Evolutionary conservation across 495 filamentous ascomycete genomes (phyloP).

Genomic region (Evansstolkia leycettana): DNA sequence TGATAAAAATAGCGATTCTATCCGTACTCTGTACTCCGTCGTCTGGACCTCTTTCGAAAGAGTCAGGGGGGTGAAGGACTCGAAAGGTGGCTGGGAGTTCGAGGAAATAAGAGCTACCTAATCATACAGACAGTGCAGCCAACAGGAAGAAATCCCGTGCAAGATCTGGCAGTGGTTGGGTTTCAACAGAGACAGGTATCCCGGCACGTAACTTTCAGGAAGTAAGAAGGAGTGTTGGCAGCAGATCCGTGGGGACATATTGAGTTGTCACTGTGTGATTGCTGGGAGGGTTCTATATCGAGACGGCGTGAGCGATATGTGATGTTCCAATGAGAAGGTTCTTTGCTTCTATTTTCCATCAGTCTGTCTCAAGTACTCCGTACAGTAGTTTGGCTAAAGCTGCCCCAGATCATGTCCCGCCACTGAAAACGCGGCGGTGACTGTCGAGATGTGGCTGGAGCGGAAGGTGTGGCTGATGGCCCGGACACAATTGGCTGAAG

Average conservation of each 20-base stretch:
- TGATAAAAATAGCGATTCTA: too few species aligned
- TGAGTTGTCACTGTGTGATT: slow-evolving; percentile 16
- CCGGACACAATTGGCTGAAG: slow-evolving; percentile 25
- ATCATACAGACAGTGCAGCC: slow-evolving; percentile 15
- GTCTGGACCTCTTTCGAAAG: too few species aligned
- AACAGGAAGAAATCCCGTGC: slow-evolving; percentile 9
- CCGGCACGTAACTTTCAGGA: slow-evolving; percentile 11
- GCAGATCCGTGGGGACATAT: slow-evolving; percentile 16
- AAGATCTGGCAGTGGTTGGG: slow-evolving; percentile 15
- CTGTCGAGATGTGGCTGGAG: too few species aligned
- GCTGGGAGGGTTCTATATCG: background rate
- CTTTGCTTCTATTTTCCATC: too few species aligned
- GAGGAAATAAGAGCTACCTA: slow-evolving; percentile 14
- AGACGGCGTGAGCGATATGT: too few species aligned
- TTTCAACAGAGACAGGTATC: slow-evolving; percentile 2
- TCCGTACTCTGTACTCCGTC: too few species aligned
- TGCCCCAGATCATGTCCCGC: too few species aligned
- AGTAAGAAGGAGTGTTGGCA: slow-evolving; percentile 10
- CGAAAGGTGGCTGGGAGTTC: background rate
- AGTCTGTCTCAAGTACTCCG: too few species aligned
- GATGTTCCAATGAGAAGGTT: too few species aligned
- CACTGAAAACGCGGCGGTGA: too few species aligned
- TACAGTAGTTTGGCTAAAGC: too few species aligned
- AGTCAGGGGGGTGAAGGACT: slow-evolving; percentile 4
- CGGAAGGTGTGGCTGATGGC: too few species aligned